phyloP scores from a whole-genome alignment of 805 yeast genomes.

The Ogataea allantospora region DNA sequence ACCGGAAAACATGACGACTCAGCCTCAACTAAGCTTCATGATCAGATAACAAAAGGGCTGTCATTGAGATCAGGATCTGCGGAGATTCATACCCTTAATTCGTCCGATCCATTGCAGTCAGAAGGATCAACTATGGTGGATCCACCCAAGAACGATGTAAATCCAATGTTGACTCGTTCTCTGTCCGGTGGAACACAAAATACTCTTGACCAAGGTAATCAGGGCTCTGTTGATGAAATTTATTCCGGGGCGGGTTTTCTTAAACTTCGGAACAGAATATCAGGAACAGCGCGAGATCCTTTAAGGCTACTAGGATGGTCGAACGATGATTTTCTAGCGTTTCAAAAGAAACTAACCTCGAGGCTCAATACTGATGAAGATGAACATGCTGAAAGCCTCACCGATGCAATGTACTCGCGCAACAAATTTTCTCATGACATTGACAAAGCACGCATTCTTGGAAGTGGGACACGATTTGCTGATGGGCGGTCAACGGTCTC shows the following conservation, averaged over 20 bases:
- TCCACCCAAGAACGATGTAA: neutral
- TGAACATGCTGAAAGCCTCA: neutral
- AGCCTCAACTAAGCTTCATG: neutral
- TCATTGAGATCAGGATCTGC: neutral
- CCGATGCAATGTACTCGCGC: slow-evolving; percentile 8
- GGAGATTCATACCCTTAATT: too few species aligned
- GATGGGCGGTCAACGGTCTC: slow-evolving; percentile 3
- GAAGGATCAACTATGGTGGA: neutral
- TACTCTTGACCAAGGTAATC: neutral
- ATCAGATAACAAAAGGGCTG: slow-evolving; percentile 1
- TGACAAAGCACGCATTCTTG: slow-evolving; percentile 14
- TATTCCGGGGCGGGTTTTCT: neutral
- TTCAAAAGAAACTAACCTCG: slow-evolving; percentile 13
- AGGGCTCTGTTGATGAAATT: neutral
- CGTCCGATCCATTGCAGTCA: neutral
- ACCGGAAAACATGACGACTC: slow-evolving; percentile 7
- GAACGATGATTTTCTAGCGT: slow-evolving; percentile 17
- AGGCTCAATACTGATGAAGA: neutral
- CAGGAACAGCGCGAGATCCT: slow-evolving; percentile 3
- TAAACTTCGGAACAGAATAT: neutral
- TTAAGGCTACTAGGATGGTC: slow-evolving; percentile 19
- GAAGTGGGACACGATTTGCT: slow-evolving; percentile 2
- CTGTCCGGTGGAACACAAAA: neutral
- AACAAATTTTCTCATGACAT: slow-evolving; percentile 12
- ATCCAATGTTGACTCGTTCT: neutral